Base-by-base conservation (phyloP, 192 early-diverging fungal genomes). In the Rhizoclosmatium globosum region DNA sequence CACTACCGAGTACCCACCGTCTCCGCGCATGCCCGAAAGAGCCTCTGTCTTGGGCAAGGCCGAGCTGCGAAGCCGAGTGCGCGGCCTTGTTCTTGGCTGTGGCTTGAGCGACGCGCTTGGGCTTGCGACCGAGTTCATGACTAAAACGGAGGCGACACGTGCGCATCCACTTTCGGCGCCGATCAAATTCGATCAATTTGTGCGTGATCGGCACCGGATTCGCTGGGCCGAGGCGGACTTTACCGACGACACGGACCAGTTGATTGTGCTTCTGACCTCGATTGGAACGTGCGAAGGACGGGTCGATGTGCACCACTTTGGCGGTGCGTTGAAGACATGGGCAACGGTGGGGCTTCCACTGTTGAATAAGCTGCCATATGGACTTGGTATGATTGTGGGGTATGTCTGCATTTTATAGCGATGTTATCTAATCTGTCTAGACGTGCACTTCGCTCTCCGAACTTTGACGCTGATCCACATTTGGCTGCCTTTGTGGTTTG, bases 61-160 rank as follows among this genome's bases (percentile, higher is more conserved):
- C 4, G 39, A 68, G 21, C 45, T 68, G 9, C 45, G 42, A 38
- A 46, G 6, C 45, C 23, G 68, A 38, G 70, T 82, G 2, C 38
- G 31, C 41, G 64, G 71, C 15, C 56, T 83, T n/a, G 45, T 76
- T 15, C 58, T 80, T 86, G 91, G 91, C 39, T 84, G 86, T 56
- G 90, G 89, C 19, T 64, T 92, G 4, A 91, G 90, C 3, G 92
- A 93, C 81, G 88, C 88, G 9, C 77, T 91, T 47, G 91, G 92
- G 17, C 72, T 93, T 19, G 84, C 92, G 0, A 89, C 91, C n/a
- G 92, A 93, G 69, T 90, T 90, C 69, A 79, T 92, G 79, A 75
- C 85, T 47, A 86, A 85, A 68, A 41, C 53, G 47, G 50, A 83
- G 50, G 86, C 88, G 2, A 68, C 31, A 19, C 41, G 68, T 59